These are phyloP conservation scores for Suillus fuscotomentosus DNA, from an alignment of 768 basidiomycete genomes.

Conservation along the genomic window DNA sequence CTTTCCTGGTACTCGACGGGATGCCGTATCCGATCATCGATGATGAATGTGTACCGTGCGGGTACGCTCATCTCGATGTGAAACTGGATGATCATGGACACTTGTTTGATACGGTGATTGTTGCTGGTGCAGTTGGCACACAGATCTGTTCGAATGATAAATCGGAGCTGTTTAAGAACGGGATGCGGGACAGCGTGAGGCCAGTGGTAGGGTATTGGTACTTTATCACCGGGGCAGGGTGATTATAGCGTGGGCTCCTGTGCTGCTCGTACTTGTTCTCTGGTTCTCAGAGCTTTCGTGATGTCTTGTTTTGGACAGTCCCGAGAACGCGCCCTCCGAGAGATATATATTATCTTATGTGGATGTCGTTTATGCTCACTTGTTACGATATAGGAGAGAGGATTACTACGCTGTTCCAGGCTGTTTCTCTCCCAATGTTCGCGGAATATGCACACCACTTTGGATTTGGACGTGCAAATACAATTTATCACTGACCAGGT, in stretches of 20 bases:
- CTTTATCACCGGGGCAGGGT: constrained; percentile 9
- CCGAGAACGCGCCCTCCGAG: not conserved
- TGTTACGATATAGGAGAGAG: not conserved
- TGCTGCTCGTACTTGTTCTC: not conserved
- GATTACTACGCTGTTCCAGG: too few species aligned
- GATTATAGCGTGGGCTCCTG: not conserved
- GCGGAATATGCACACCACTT: too few species aligned
- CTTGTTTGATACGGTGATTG: constrained; percentile 24
- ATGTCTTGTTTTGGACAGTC: not conserved
- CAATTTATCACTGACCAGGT: too few species aligned
- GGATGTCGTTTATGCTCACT: not conserved
- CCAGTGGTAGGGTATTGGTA: constrained; percentile 35
- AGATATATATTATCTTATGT: not conserved
- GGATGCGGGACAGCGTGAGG: constrained; percentile 31
- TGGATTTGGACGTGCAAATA: too few species aligned
- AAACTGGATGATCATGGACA: constrained; percentile 27
- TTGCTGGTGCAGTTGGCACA: constrained; percentile 31
- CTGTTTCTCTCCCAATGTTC: too few species aligned
- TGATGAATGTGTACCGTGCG: constrained; percentile 27
- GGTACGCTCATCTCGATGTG: constrained; percentile 29
- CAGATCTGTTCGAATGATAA: constrained; percentile 32
- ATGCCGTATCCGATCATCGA: constrained; percentile 32
- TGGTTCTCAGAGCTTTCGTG: not conserved
- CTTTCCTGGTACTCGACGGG: constrained; percentile 27
- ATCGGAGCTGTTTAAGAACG: constrained; percentile 30